Evolutionary conservation across 2,329 filamentous ascomycete species (phyloP), one percentile per base, ranked within the genome.

Genomic region (Seiridium unicorne): DNA sequence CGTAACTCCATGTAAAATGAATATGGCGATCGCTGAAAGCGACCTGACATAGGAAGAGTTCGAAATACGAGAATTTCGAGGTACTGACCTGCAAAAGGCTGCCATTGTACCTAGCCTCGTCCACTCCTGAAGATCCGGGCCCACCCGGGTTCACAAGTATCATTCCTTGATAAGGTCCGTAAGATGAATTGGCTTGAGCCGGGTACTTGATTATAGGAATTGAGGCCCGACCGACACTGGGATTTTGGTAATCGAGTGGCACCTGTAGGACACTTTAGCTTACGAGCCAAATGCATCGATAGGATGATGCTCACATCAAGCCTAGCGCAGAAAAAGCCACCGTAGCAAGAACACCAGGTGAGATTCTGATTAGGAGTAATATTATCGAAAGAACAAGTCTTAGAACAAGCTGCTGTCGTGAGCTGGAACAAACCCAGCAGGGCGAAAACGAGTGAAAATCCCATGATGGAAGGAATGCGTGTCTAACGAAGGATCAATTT

Each of bases 301-400:
- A 18, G 5, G n/a, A 9, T 6, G 3, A 36, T n/a, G 10, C 44
- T 51, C 10, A 68, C 60, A 38, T 68, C 63, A 11, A 71, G 57
- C 31, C 64, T 64, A 5, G 69, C 64, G 55, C 68, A 71, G 44
- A 67, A 59, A 44, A 67, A 69, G 0, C 44, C 55, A 9, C 62
- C 57, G 51, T 66, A 63, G 44, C 69, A 70, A 5, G 55, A 47
- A 48, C 66, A 63, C 69, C 68, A 71, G 44, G 62, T 48, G 61
- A 64, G 57, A 54, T 11, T 58, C 38, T 13, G 71, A 55, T 42
- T 62, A 51, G n/a, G 26, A 48, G 48, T 61, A 61, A 51, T 71
- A 63, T 34, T 9, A 18, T 60, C 58, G 13, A 60, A 44, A 31
- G 53, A 40, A 44, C 58, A 60, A n/a, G 3, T 40, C 26, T 60